These are phyloP conservation scores for Hymenoscyphus albidus DNA, from an alignment of 2,329 filamentous ascomycete genomes.

Conservation along the genomic window DNA sequence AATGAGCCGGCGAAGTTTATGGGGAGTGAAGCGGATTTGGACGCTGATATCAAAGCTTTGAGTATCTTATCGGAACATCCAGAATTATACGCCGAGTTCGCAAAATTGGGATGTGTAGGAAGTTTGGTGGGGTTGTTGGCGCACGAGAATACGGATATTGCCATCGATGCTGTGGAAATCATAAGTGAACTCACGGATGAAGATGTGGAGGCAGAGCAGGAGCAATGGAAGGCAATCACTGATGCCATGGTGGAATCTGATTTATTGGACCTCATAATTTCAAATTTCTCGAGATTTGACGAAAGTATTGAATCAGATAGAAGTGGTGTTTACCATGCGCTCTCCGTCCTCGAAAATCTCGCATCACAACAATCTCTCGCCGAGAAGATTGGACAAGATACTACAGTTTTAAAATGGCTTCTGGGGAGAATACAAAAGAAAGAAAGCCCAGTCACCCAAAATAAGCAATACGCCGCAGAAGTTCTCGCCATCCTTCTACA, in stretches of 20 bases:
- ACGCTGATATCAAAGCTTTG: slow-evolving; percentile 80
- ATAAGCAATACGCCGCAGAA: slow-evolving; percentile 93
- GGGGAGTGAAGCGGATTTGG: slow-evolving; percentile 80
- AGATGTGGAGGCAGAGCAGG: slow-evolving; percentile 76
- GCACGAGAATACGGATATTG: slow-evolving; percentile 96
- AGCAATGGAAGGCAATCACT: slow-evolving; percentile 76
- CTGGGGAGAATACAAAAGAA: slow-evolving; percentile 66
- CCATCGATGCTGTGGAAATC: slow-evolving; percentile 85
- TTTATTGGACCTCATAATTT: slow-evolving; percentile 68
- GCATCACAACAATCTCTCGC: slow-evolving; percentile 66
- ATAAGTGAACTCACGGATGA: slow-evolving; percentile 90
- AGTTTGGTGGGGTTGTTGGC: slow-evolving; percentile 79
- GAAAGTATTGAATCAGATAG: slow-evolving; percentile 73
- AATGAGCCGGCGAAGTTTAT: slow-evolving; percentile 79
- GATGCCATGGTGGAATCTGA: slow-evolving; percentile 64
- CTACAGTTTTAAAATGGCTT: slow-evolving; percentile 71
- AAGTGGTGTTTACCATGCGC: slow-evolving; percentile 79
- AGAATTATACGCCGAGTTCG: slow-evolving; percentile 76
- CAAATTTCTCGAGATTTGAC: slow-evolving; percentile 75
- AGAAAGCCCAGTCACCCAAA: slow-evolving; percentile 72
- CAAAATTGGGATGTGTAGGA: slow-evolving; percentile 65
- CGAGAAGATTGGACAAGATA: slow-evolving; percentile 67
- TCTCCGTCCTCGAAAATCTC: slow-evolving; percentile 81
- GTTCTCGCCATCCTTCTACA: slow-evolving; percentile 86
- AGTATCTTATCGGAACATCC: slow-evolving; percentile 85